Evolutionary conservation across 495 filamentous ascomycete genomes (phyloP), one percentile per base, ranked within the genome.

Genomic region (Hypoxylon rickii): DNA sequence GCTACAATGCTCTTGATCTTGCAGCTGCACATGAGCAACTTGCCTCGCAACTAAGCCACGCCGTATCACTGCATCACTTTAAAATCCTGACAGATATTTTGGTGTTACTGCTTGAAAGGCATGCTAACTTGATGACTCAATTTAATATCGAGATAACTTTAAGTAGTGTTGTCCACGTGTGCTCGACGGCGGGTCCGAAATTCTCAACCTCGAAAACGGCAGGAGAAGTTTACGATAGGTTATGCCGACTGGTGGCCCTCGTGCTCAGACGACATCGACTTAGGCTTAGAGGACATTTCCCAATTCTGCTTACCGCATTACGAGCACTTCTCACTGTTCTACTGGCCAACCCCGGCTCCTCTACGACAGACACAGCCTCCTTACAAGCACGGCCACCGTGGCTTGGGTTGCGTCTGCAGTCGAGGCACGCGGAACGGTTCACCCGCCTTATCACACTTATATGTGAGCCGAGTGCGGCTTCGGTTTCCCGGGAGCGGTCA

Each of bases 401-500:
- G 67, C 62, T 71, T 1, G 36, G 58, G 13, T 41, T 47, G 49
- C 75, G 53, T 40, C 48, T 71, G 22, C 46, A 72, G 8, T 72
- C 80, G 24, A 67, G 69, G 1, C 80, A 90, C 49, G 86, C 87
- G 3, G 72, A 77, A 33, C 75, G 78, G 20, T 90, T 85, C 68
- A 76, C 88, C 5, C 83, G 89, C 3, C 79, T 95, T 19, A 74
- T 96, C 22, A 88, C 84, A 4, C 78, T 88, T 2, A 80, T 96
- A 45, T 91, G 88, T 68, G 87, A 92, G 46, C 92, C 92, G 11
- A 88, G 85, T 11, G 82, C 83, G 12, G 90, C 86, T 0, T 87
- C 87, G 3, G 86, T 91, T 1, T 74, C 85, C 3, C 75, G 79
- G 11, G 69, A 76, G n/a, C 52, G 65, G 19, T 78, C 68, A 34